These are phyloP conservation scores for Dothideomycetes sp. DNA, from an alignment of 2,329 filamentous ascomycete species.

Conservation along the genomic window DNA sequence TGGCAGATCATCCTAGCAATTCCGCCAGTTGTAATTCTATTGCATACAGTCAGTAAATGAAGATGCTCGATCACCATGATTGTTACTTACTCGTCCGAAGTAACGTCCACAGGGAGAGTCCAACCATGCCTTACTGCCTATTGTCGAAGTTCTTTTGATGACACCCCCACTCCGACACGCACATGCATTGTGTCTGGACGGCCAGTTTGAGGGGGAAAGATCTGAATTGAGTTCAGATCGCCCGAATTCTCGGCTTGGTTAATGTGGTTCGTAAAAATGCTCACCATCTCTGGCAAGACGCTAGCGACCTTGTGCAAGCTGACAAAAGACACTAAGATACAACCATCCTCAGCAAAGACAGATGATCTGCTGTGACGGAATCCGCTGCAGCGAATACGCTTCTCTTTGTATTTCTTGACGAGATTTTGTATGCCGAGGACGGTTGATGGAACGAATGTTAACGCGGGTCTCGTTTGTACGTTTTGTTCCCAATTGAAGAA, in stretches of 20 bases:
- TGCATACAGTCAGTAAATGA: neutral
- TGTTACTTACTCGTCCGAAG: slow-evolving; percentile 33
- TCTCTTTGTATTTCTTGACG: slow-evolving; percentile 23
- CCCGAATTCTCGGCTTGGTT: slow-evolving; percentile 3
- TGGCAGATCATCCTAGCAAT: slow-evolving; percentile 28
- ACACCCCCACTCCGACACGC: slow-evolving; percentile 36
- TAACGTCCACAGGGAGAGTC: slow-evolving; percentile 38
- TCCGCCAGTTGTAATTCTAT: slow-evolving; percentile 30
- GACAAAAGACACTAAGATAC: slow-evolving; percentile 38
- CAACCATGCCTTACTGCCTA: slow-evolving; percentile 37
- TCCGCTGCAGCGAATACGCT: slow-evolving; percentile 34
- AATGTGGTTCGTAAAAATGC: neutral
- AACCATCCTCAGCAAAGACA: slow-evolving; percentile 33
- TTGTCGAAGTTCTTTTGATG: slow-evolving; percentile 38
- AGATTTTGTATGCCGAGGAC: slow-evolving; percentile 34
- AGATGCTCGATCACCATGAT: neutral
- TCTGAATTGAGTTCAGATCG: slow-evolving; percentile 5
- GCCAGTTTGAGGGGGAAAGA: slow-evolving; percentile 3
- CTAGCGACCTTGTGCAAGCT: slow-evolving; percentile 29
- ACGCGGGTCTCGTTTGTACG: slow-evolving; percentile 31
- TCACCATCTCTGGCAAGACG: slow-evolving; percentile 7
- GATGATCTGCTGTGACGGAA: slow-evolving; percentile 38
- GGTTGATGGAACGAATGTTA: slow-evolving; percentile 35
- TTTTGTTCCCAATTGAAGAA: slow-evolving; percentile 31
- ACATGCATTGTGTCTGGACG: slow-evolving; percentile 21